phyloP scores from a whole-genome alignment of 371 early-diverging fungal genomes.

The Nematocida displodere region DNA sequence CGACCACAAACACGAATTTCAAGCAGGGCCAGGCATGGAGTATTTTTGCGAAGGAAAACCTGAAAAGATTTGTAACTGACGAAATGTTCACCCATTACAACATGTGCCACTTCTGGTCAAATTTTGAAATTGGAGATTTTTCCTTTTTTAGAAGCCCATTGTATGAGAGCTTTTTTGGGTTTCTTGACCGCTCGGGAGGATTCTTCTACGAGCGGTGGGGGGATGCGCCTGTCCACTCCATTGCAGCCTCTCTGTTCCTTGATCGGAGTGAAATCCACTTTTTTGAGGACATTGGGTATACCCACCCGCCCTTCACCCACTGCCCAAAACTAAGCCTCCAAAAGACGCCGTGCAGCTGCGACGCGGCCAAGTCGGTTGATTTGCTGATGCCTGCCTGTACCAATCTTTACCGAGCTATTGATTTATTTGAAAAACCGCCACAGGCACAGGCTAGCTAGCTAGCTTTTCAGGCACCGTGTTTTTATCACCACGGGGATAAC shows the following conservation, averaged over 20 bases:
- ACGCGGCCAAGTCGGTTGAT: constrained; percentile 54
- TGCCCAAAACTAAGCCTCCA: constrained; percentile 60
- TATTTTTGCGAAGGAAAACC: constrained; percentile 20
- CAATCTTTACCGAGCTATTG: constrained; percentile 4
- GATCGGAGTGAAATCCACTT: constrained; percentile 72
- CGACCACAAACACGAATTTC: constrained; percentile 32
- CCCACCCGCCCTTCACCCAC: constrained; percentile 64
- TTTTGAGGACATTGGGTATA: constrained; percentile 70
- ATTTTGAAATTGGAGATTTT: constrained; percentile 84
- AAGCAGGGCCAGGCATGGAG: constrained; percentile 26
- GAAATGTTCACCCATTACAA: constrained; percentile 63
- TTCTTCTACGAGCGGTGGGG: constrained; percentile 90
- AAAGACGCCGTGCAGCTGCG: constrained; percentile 58
- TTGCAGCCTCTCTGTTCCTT: constrained; percentile 71
- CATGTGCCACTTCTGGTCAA: constrained; percentile 85
- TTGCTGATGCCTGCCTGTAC: constrained; percentile 52
- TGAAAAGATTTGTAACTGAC: constrained; percentile 50
- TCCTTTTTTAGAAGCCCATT: constrained; percentile 70
- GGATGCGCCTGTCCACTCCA: constrained; percentile 84
- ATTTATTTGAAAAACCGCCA: neutral
- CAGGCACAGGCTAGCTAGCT: neutral
- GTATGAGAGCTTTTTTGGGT: constrained; percentile 73
- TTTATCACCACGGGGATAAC: neutral
- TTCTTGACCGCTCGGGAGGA: constrained; percentile 74
- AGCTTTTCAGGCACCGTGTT: neutral